Evolutionary conservation across 2,329 filamentous ascomycete genomes (phyloP), one percentile per base, ranked within the genome.

Genomic region (Hypoxylon sp.): DNA sequence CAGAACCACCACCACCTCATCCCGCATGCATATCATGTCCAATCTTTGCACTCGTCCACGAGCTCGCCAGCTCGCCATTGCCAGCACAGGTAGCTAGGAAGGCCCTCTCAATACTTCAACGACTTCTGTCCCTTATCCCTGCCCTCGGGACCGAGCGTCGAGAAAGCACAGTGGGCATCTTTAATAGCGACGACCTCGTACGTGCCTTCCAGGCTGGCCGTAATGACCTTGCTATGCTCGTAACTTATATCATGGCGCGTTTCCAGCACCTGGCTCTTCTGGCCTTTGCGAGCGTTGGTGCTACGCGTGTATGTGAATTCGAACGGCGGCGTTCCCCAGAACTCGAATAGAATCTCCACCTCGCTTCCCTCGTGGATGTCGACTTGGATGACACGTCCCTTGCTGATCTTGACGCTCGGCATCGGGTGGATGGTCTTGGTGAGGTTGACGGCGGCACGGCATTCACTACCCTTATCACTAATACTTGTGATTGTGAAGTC

Each of bases 121-220:
- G 74, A 62, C 77, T 84, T 79, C 76, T 81, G 75, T 50, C 84
- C 82, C 71, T 81, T 83, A 65, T 80, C 79, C 37, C 83, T 86
- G 56, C 84, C 84, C 50, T 82, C 82, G 42, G 85, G 81, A 71
- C 88, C 87, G 76, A 91, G 87, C 67, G 90, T 95, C 50, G 93
- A 93, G 80, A 97, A 97, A 27, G 93, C 91, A 79, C 96, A 99
- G 82, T 89, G 97, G 76, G 89, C 89, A 81, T 99, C 96, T 84
- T 97, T 97, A 81, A 99, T 97, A 10, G 93, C 91, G 31, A 98
- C 93, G 17, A 99, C 95, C 82, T 99, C 96, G 78, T 99, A 99
- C 72, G 94, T 97, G 54, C 96, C 96, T 84, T 98, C 96, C 77
- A 97, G 93, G 73, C 91, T 94, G 27, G 94, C 94, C 74, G 90